Evolutionary conservation across 2,329 filamentous ascomycete species (phyloP).

Genomic region (Calonectria henricotiae): DNA sequence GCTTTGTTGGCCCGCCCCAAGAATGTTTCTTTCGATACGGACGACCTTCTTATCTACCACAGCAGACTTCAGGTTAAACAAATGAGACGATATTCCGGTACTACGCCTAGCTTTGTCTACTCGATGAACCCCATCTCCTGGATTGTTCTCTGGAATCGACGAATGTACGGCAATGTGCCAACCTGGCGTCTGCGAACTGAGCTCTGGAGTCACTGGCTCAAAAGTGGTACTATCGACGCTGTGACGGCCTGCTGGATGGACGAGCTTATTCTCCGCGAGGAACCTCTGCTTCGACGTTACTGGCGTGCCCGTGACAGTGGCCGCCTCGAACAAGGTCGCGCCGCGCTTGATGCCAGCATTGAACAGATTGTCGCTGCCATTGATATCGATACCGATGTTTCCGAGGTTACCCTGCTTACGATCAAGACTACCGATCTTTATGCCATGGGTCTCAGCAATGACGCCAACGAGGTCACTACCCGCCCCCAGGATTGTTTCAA

Average conservation of each 20-base stretch:
- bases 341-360: constrained; percentile 37
- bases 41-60: constrained; percentile 41
- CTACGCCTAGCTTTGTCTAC: constrained; percentile 18
- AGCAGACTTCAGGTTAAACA: constrained; percentile 35
- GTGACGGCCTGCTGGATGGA: constrained; percentile 45
- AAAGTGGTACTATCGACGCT: constrained; percentile 36
- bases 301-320: constrained; percentile 42
- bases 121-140: constrained; percentile 31
- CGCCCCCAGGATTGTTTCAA: constrained; percentile 42
- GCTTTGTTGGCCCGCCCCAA: constrained; percentile 28
- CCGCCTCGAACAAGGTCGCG: constrained; percentile 28
- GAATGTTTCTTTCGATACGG: constrained; percentile 38
- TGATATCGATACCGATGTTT: constrained; percentile 43
- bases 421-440: constrained; percentile 46
- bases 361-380: constrained; percentile 43
- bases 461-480: constrained; percentile 42
- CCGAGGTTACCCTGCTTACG: constrained; percentile 37
- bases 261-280: constrained; percentile 43
- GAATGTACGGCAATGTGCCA: constrained; percentile 38
- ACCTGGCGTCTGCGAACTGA: constrained; percentile 45
- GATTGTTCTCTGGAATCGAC: constrained; percentile 38
- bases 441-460: constrained; percentile 44
- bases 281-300: constrained; percentile 36
- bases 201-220: constrained; percentile 43
- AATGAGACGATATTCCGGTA: constrained; percentile 35